These are phyloP conservation scores for Trichoderma sp. DNA, from an alignment of 2,329 filamentous ascomycete genomes.

Conservation along the genomic window DNA sequence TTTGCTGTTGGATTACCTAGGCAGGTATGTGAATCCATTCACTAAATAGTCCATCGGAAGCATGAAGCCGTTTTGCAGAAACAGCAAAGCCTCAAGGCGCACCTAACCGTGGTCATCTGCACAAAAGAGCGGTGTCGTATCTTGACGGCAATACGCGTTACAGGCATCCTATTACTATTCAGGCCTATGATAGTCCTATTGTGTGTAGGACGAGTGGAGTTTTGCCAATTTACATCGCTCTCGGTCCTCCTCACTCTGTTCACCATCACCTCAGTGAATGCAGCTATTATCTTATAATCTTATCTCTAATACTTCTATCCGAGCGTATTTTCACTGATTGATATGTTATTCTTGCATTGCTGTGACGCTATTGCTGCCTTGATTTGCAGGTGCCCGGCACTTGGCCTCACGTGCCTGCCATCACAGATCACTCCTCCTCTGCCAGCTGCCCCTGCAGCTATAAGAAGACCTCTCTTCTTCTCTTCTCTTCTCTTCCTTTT, in stretches of 20 bases:
- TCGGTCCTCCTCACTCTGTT: neutral
- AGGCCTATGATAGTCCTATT: neutral
- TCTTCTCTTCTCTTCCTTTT: constrained; percentile 2
- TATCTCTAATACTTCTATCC: neutral
- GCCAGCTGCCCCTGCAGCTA: constrained; percentile 1
- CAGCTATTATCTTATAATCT: neutral
- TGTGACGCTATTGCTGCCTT: neutral
- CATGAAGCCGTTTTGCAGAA: neutral
- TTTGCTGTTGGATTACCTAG: neutral
- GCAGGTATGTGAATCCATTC: neutral
- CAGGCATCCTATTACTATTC: neutral
- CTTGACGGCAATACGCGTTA: neutral
- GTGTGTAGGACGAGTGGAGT: neutral
- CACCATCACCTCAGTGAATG: neutral
- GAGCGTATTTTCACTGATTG: neutral
- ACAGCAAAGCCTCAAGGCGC: neutral
- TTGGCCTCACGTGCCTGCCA: constrained; percentile 8
- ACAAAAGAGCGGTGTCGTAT: neutral
- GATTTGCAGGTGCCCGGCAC: constrained; percentile 2
- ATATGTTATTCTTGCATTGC: neutral
- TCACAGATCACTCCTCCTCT: constrained; percentile 8
- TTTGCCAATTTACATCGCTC: neutral
- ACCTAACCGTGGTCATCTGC: neutral
- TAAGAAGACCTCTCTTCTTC: constrained; percentile 7
- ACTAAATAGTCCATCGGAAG: neutral